Conservation (phyloP, 2,329 filamentous ascomycete genomes). For the Lachnellula arida region DNA sequence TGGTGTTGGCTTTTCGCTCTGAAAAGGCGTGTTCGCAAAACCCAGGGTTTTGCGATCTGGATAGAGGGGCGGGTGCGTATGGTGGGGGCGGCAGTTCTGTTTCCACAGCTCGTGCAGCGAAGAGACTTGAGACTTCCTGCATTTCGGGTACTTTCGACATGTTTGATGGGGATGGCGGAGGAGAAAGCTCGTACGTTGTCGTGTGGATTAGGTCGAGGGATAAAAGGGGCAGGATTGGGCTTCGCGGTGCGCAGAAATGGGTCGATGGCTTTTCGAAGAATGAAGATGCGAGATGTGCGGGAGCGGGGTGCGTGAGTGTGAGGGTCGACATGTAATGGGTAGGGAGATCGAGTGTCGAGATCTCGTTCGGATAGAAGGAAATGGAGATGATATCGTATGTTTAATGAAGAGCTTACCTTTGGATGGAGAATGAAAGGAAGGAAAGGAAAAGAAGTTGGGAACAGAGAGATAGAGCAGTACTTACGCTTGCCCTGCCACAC, state of each 20-base stretch:
- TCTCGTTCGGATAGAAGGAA: background rate
- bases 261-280: background rate
- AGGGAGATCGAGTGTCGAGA: background rate
- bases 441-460: background rate
- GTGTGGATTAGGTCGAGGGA: background rate
- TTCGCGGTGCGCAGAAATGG: background rate
- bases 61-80: background rate
- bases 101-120: background rate
- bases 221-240: background rate
- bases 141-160: background rate
- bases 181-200: background rate
- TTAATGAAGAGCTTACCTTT: background rate
- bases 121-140: background rate
- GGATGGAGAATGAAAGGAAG: background rate
- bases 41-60: slow-evolving; percentile 18
- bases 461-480: background rate
- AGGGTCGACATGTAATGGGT: background rate
- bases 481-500: background rate
- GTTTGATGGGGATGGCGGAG: background rate
- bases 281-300: background rate
- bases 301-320: background rate
- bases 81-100: slow-evolving; percentile 7
- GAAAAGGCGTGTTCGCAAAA: slow-evolving; percentile 23
- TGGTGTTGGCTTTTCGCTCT: slow-evolving; percentile 20
- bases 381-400: background rate